Conservation (phyloP, 1,139 yeast species). For the Geotrichum restrictum region DNA sequence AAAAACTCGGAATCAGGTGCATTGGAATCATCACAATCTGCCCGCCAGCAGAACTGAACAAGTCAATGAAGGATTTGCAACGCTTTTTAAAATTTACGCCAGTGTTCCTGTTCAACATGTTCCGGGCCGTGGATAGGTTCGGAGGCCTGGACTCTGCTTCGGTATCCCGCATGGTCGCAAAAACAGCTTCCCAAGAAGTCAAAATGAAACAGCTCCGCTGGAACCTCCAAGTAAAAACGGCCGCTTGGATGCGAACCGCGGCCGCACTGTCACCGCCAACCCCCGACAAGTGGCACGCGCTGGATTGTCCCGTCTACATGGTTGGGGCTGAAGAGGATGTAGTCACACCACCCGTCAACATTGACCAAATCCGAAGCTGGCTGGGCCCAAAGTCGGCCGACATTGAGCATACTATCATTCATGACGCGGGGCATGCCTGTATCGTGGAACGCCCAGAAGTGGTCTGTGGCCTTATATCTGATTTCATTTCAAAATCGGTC, state of each 20-base stretch:
- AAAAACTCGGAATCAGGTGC: constrained; percentile 40
- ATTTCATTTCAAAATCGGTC: constrained; percentile 50
- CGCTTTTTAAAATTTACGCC: constrained; percentile 43
- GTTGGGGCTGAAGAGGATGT: constrained; percentile 58
- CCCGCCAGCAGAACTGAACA: constrained; percentile 54
- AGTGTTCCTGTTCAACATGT: constrained; percentile 46
- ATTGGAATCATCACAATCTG: constrained; percentile 41
- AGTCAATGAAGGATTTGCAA: constrained; percentile 29
- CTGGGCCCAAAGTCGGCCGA: constrained; percentile 26
- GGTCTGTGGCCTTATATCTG: constrained; percentile 58
- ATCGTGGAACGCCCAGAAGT: constrained; percentile 63
- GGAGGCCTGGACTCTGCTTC: constrained; percentile 61
- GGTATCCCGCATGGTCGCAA: constrained; percentile 51
- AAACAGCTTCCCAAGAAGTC: constrained; percentile 39
- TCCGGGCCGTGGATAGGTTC: constrained; percentile 56
- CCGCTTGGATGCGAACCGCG: constrained; percentile 52
- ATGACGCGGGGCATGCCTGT: constrained; percentile 63
- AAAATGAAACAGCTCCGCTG: constrained; percentile 61
- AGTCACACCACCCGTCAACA: constrained; percentile 48
- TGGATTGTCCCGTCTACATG: constrained; percentile 44
- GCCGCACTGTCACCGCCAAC: constrained; percentile 48
- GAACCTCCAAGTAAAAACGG: constrained; percentile 63
- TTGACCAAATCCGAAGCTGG: constrained; percentile 32
- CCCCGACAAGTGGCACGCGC: constrained; percentile 43
- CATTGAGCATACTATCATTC: constrained; percentile 39